Evolutionary conservation across 345 rosid genomes (phyloP).

Genomic region (Rhizophora mangle): DNA sequence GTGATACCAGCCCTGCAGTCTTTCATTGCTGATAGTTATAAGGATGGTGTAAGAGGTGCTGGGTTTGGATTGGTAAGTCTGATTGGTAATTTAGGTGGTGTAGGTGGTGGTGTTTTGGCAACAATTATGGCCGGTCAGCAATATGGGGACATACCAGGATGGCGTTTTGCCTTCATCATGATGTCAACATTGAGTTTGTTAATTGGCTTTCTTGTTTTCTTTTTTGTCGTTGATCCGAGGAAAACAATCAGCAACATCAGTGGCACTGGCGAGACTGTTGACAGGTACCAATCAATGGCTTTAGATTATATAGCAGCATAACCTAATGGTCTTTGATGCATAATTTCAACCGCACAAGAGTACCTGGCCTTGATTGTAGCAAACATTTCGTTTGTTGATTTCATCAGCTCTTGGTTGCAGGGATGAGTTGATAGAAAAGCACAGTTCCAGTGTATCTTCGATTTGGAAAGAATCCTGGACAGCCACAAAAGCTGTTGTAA

Average conservation of each 20-base stretch:
- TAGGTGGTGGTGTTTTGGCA: constrained; percentile 95
- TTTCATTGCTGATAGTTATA: constrained; percentile 91
- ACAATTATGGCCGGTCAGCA: constrained; percentile 89
- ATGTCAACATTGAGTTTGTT: constrained; percentile 72
- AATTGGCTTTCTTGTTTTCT: constrained; percentile 75
- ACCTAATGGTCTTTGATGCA: not conserved
- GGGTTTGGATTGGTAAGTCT: constrained; percentile 85
- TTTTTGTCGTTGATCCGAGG: constrained; percentile 75
- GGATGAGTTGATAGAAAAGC: constrained; percentile 49
- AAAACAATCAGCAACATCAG: constrained; percentile 20
- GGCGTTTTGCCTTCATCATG: constrained; percentile 92
- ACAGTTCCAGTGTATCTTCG: constrained; percentile 33
- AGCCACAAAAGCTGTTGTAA: constrained; percentile 69
- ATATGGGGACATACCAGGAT: constrained; percentile 69
- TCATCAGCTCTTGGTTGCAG: constrained; percentile 35
- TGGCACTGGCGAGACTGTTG: constrained; percentile 16
- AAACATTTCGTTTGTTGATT: not conserved
- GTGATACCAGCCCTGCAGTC: constrained; percentile 98
- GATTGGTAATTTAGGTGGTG: constrained; percentile 81
- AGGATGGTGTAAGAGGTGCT: constrained; percentile 75
- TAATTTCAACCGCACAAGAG: not conserved
- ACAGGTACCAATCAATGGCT: constrained; percentile 30
- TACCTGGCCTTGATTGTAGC: not conserved
- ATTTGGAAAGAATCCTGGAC: constrained; percentile 72
- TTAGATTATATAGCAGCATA: not conserved